Percentiles rank a stretch among this genome's conserved stretches.
phyloP scores from a whole-genome alignment of 176 grass and related monocot species.

The Carex littledalei region DNA sequence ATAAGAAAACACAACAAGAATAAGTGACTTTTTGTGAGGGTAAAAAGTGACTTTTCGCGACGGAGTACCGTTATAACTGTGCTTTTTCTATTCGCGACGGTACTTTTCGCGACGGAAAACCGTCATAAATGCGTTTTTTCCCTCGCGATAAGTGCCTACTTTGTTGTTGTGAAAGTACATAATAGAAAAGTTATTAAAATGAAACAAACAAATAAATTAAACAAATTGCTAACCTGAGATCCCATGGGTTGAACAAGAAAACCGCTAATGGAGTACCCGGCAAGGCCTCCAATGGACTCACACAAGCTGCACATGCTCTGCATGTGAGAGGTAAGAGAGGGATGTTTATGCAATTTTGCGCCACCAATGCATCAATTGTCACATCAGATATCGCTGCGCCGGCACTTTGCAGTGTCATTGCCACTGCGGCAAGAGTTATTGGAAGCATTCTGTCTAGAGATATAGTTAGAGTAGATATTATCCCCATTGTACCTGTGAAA shows the following conservation, averaged over 20 bases:
- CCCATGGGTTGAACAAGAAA: slow-evolving; percentile 75
- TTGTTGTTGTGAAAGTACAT: too few species aligned
- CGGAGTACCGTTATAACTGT: too few species aligned
- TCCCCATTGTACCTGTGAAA: slow-evolving; percentile 55
- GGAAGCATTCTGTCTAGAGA: slow-evolving; percentile 37
- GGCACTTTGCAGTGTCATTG: slow-evolving; percentile 46
- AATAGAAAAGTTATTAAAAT: not conserved
- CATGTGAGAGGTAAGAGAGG: slow-evolving; percentile 61
- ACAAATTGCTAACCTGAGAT: slow-evolving; percentile 39
- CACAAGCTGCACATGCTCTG: slow-evolving; percentile 69
- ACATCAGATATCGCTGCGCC: slow-evolving; percentile 68
- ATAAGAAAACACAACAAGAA: too few species aligned
- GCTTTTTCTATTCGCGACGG: too few species aligned
- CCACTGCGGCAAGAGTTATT: slow-evolving; percentile 32
- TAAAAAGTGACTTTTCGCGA: too few species aligned
- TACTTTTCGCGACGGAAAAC: too few species aligned
- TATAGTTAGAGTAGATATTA: slow-evolving; percentile 54
- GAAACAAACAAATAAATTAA: not conserved
- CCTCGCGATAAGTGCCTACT: too few species aligned
- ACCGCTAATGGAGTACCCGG: slow-evolving; percentile 75
- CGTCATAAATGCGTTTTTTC: too few species aligned
- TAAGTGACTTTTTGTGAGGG: too few species aligned
- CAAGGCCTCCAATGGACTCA: slow-evolving; percentile 60
- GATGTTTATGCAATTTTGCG: slow-evolving; percentile 62
- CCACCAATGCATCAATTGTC: slow-evolving; percentile 73